These are phyloP conservation scores for Botrytis fabae DNA, from an alignment of 2,329 filamentous ascomycete species.

Conservation along the genomic window DNA sequence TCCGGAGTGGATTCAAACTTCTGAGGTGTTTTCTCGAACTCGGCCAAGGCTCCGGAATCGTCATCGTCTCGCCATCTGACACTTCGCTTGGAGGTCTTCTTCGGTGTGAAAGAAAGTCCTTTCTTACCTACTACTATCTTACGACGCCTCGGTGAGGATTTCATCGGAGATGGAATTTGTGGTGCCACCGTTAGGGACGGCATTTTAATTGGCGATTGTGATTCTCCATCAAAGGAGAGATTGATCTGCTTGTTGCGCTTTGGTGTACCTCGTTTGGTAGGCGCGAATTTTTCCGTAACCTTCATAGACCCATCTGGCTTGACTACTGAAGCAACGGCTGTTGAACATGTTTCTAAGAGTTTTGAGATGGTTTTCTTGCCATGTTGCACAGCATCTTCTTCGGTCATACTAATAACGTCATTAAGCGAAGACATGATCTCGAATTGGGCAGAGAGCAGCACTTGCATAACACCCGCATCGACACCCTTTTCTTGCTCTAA, in stretches of 20 bases:
- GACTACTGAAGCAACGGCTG: constrained; percentile 77
- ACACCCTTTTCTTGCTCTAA: constrained; percentile 81
- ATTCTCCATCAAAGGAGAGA: constrained; percentile 33
- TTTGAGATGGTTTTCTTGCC: constrained; percentile 76
- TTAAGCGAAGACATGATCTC: constrained; percentile 83
- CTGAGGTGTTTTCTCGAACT: constrained; percentile 89
- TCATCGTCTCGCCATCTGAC: constrained; percentile 94
- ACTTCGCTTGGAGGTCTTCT: constrained; percentile 71
- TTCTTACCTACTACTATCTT: constrained; percentile 67
- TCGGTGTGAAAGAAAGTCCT: constrained; percentile 79
- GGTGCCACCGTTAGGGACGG: constrained; percentile 41
- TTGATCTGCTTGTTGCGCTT: constrained; percentile 64
- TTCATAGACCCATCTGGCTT: constrained; percentile 76
- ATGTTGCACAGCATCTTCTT: constrained; percentile 77
- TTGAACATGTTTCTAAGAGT: constrained; percentile 73
- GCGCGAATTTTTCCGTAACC: constrained; percentile 65
- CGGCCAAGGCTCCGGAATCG: constrained; percentile 79
- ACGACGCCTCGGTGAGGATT: constrained; percentile 77
- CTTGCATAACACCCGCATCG: constrained; percentile 76
- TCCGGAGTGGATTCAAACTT: constrained; percentile 62
- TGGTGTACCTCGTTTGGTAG: constrained; percentile 71
- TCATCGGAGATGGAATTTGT: constrained; percentile 63
- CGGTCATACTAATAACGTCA: constrained; percentile 78
- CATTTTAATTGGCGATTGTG: constrained; percentile 42
- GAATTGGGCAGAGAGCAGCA: constrained; percentile 85